Percentiles rank a stretch among this genome's conserved stretches.
phyloP scores from a whole-genome alignment of 495 filamentous ascomycete species.

The Penicillium roqueforti region DNA sequence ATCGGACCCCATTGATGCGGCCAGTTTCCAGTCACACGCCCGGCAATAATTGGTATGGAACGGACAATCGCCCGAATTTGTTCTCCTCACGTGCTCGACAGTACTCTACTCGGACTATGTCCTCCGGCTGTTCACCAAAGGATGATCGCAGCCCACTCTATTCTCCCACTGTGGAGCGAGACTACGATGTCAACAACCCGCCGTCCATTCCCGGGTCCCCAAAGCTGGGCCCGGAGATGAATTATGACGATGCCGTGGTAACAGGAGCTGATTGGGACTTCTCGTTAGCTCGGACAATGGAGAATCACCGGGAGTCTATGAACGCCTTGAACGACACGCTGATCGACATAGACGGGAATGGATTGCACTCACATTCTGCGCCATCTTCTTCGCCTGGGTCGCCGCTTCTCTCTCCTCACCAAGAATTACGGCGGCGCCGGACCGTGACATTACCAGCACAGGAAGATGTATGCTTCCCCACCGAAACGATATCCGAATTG shows the following conservation, averaged over 20 bases:
- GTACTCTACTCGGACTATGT: slow-evolving; percentile 28
- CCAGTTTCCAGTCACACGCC: slow-evolving; percentile 24
- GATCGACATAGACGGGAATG: slow-evolving; percentile 55
- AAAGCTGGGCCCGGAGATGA: slow-evolving; percentile 53
- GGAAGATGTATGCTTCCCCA: slow-evolving; percentile 92
- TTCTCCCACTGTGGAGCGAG: slow-evolving; percentile 32
- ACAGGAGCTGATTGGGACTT: slow-evolving; percentile 48
- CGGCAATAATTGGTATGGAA: slow-evolving; percentile 35
- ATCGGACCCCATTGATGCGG: slow-evolving; percentile 42
- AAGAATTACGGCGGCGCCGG: slow-evolving; percentile 44
- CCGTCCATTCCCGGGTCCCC: slow-evolving; percentile 86
- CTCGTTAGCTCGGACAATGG: slow-evolving; percentile 26
- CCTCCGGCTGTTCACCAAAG: slow-evolving; percentile 36
- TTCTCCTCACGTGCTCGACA: slow-evolving; percentile 29
- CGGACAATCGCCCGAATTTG: slow-evolving; percentile 30
- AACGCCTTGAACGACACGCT: slow-evolving; percentile 45
- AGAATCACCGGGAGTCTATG: slow-evolving; percentile 34
- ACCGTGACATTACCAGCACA: slow-evolving; percentile 57
- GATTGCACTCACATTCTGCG: slow-evolving; percentile 22
- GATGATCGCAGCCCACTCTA: slow-evolving; percentile 26
- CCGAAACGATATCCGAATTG: slow-evolving; percentile 69
- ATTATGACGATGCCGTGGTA: slow-evolving; percentile 76
- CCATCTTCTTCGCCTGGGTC: slow-evolving; percentile 30
- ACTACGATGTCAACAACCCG: slow-evolving; percentile 93
- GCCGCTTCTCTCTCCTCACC: slow-evolving; percentile 26